These are phyloP conservation scores for Ophiostoma angusticollis DNA, from an alignment of 2,329 filamentous ascomycete genomes.

Conservation along the genomic window DNA sequence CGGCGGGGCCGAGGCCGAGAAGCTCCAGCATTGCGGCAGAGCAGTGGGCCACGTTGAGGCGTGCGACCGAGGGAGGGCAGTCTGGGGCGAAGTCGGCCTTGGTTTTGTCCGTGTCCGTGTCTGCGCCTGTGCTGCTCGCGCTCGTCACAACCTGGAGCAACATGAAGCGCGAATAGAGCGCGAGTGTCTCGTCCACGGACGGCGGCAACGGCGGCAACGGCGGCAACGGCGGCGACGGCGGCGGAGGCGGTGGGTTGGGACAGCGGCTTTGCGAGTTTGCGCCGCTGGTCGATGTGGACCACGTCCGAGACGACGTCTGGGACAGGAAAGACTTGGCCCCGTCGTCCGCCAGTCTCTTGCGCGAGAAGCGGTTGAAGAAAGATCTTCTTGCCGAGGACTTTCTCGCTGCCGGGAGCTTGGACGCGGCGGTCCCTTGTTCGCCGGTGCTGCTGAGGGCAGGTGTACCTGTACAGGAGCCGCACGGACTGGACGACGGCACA, in stretches of 20 bases:
- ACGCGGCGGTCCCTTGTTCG: neutral
- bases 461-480: neutral
- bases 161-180: constrained; percentile 19
- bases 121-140: no score
- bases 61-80: constrained; percentile 8
- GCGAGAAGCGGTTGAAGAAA: constrained; percentile 12
- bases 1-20: constrained; percentile 28
- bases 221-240: neutral
- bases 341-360: constrained; percentile 2
- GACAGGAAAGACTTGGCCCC: neutral
- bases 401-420: neutral
- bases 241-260: neutral
- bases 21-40: constrained; percentile 27
- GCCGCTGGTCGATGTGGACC: neutral
- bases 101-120: no score
- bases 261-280: neutral
- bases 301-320: no score
- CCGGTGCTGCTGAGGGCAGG: neutral
- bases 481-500: constrained; percentile 6
- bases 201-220: neutral
- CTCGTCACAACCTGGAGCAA: constrained; percentile 17
- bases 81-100: constrained; percentile 9
- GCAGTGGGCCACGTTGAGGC: constrained; percentile 32
- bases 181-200: neutral
- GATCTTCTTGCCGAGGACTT: constrained; percentile 1